Evolutionary conservation across 1,284 basidiomycete genomes (phyloP).

Genomic region (Microbotryomycetes sp.): DNA sequence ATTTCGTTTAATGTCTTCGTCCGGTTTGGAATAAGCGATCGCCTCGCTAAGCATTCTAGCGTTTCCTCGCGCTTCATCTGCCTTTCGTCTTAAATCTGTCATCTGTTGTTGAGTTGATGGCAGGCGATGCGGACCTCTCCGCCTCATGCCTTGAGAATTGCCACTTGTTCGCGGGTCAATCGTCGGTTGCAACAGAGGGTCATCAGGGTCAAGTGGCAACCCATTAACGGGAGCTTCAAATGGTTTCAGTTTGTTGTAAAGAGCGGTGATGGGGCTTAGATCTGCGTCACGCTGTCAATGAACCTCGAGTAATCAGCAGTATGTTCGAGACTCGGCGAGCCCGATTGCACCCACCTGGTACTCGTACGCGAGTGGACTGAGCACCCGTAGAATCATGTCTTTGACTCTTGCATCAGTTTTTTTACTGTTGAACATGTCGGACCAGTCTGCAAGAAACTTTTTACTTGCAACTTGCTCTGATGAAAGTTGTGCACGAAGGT

Average conservation of each 20-base stretch:
- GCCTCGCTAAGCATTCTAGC: constrained; percentile 33
- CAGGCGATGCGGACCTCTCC: background rate
- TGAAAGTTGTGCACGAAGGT: background rate
- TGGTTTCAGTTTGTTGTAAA: constrained; percentile 27
- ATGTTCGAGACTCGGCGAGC: background rate
- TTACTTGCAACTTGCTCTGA: constrained; percentile 32
- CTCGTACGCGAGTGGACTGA: constrained; percentile 32
- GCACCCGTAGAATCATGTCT: constrained; percentile 29
- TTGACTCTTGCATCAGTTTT: constrained; percentile 27
- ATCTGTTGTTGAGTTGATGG: constrained; percentile 20
- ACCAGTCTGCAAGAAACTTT: constrained; percentile 32
- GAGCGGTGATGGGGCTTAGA: constrained; percentile 19
- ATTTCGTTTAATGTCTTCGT: constrained; percentile 19
- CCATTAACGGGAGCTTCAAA: constrained; percentile 17
- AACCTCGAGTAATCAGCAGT: background rate
- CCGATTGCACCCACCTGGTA: constrained; percentile 18
- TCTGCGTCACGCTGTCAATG: constrained; percentile 22
- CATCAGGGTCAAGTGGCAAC: constrained; percentile 13
- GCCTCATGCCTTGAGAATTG: background rate
- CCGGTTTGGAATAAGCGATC: constrained; percentile 15
- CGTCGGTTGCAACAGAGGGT: constrained; percentile 9
- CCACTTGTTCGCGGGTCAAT: constrained; percentile 7
- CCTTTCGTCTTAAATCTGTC: constrained; percentile 15
- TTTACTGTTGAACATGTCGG: constrained; percentile 15
- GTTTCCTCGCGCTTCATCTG: constrained; percentile 22